Conservation (phyloP, 768 basidiomycete genomes). For the Suillus variegatus region DNA sequence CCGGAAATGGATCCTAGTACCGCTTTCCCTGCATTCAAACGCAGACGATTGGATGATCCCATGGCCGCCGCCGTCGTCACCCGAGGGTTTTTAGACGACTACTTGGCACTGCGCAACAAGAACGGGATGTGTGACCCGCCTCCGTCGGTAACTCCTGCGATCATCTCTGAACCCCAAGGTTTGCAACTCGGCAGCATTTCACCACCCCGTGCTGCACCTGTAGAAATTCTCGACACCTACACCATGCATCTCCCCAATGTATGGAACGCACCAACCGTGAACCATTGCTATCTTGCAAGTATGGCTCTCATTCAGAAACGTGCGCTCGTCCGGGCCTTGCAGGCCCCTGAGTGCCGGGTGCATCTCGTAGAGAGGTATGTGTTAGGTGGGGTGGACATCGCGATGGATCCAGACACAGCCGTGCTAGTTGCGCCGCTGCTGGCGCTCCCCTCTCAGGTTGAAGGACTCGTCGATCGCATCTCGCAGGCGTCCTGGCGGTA, state of each 20-base stretch:
- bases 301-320: slow-evolving; percentile 70
- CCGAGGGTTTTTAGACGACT: neutral
- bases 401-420: slow-evolving; percentile 63
- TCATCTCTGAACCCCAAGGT: neutral
- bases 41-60: neutral
- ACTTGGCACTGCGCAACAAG: slow-evolving; percentile 1
- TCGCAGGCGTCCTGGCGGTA: slow-evolving; percentile 66
- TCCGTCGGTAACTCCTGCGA: neutral
- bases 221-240: slow-evolving; percentile 41
- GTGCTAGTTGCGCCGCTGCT: slow-evolving; percentile 50
- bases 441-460: slow-evolving; percentile 50
- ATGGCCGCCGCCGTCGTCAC: neutral
- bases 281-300: slow-evolving; percentile 71
- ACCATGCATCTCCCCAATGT: slow-evolving; percentile 46
- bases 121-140: neutral
- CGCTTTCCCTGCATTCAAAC: neutral
- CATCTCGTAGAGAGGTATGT: slow-evolving; percentile 65
- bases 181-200: neutral
- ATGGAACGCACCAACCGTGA: slow-evolving; percentile 30
- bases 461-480: slow-evolving; percentile 45
- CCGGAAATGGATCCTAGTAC: neutral
- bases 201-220: slow-evolving; percentile 33
- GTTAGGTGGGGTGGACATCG: slow-evolving; percentile 62
- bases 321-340: slow-evolving; percentile 54
- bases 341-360: slow-evolving; percentile 44